A percentile compares a stretch with the other conserved stretches of the same genome.
Evolutionary conservation across 73 alveolate species (phyloP).

Genomic region (Symbiodinium pilosum): DNA sequence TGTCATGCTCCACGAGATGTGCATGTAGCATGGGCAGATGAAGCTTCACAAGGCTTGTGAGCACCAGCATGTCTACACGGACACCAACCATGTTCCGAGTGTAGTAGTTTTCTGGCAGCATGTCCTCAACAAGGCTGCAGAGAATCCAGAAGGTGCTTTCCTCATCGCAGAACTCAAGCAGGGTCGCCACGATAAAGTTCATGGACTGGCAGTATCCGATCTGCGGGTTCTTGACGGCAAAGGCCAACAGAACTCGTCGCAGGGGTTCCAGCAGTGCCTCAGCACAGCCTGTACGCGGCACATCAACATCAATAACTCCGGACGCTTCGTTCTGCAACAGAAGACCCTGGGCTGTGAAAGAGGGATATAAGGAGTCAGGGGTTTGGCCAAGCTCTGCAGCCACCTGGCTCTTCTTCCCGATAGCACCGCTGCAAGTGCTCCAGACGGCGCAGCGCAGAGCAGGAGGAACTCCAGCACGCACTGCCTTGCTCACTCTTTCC

Average conservation of each 20-base stretch:
- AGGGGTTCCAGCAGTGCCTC: slow-evolving; percentile 63
- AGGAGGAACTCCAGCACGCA: slow-evolving; percentile 56
- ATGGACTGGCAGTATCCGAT: slow-evolving; percentile 98
- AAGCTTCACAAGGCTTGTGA: slow-evolving; percentile 26
- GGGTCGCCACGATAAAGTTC: slow-evolving; percentile 98
- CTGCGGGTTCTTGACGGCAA: slow-evolving; percentile 97
- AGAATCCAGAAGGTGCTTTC: slow-evolving; percentile 97
- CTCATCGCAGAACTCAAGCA: slow-evolving; percentile 97
- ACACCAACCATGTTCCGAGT: slow-evolving; percentile 53
- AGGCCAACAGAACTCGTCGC: slow-evolving; percentile 96
- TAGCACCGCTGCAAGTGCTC: slow-evolving; percentile 78
- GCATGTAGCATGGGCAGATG: slow-evolving; percentile 62
- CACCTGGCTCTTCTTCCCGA: slow-evolving; percentile 25
- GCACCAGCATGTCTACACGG: slow-evolving; percentile 81
- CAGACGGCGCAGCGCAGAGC: slow-evolving; percentile 44
- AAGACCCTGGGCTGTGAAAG: slow-evolving; percentile 34
- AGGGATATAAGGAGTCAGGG: slow-evolving; percentile 21
- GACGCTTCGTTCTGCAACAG: slow-evolving; percentile 57
- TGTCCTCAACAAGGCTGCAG: slow-evolving; percentile 94
- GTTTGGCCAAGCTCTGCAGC: neutral
- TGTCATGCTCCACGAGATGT: slow-evolving; percentile 15
- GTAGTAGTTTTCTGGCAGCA: slow-evolving; percentile 74
- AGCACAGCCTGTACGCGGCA: slow-evolving; percentile 77
- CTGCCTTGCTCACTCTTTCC: slow-evolving; percentile 75
- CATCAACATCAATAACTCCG: slow-evolving; percentile 69